Evolutionary conservation across 2,329 filamentous ascomycete species (phyloP).

Genomic region (Aspergillus sp.): DNA sequence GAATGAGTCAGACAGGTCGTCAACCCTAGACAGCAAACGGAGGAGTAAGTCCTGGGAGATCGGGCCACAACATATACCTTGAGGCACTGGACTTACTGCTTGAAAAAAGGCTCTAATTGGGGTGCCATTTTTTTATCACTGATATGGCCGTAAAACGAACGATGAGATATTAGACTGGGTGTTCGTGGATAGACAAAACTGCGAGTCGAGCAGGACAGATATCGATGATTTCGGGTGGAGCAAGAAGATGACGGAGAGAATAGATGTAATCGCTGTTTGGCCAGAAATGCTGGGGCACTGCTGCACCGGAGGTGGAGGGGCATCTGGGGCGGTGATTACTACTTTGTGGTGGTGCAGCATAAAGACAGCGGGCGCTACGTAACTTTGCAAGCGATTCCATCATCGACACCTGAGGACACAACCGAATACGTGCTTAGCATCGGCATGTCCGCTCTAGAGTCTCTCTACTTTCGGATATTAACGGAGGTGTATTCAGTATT

Average conservation of each 20-base stretch:
- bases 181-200: constrained; percentile 3
- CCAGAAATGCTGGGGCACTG: constrained; percentile 16
- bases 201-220: not conserved
- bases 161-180: constrained; percentile 15
- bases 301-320: constrained; percentile 26
- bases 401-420: not conserved
- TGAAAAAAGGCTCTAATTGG: constrained; percentile 84
- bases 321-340: constrained; percentile 15
- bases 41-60: constrained; percentile 9
- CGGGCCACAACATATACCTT: not conserved
- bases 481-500: not conserved
- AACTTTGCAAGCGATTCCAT: not conserved
- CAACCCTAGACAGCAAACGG: constrained; percentile 44
- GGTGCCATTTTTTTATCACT: constrained; percentile 67
- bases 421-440: not conserved
- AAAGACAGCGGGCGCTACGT: not conserved
- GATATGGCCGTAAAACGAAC: constrained; percentile 39
- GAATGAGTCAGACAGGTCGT: constrained; percentile 68
- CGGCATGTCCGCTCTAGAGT: too few relatives aligned
- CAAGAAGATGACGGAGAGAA: not conserved
- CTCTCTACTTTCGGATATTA: too few relatives aligned
- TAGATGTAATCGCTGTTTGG: constrained; percentile 9
- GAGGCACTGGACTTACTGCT: constrained; percentile 48
- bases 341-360: not conserved
- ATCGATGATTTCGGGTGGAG: too few relatives aligned